A percentile compares a stretch with the other conserved stretches of the same genome.
Evolutionary conservation across 2,329 filamentous ascomycete species (phyloP).

Genomic region (Hysterium pulicare): DNA sequence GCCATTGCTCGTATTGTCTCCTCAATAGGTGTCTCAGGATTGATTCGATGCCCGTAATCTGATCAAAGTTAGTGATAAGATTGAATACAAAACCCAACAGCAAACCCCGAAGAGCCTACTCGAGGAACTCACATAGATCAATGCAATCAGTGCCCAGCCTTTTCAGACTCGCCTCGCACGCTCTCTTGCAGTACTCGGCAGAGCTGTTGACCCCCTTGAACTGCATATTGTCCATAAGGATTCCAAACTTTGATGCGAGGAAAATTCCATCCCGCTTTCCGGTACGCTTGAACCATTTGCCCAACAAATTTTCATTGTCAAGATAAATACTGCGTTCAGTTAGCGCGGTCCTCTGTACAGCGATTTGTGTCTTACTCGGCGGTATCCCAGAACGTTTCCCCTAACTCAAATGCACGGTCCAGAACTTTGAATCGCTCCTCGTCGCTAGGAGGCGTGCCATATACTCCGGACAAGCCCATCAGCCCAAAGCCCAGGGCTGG

Average conservation of each 20-base stretch:
- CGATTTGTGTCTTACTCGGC: slow-evolving; percentile 16
- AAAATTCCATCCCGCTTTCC: slow-evolving; percentile 49
- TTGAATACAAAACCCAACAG: background rate
- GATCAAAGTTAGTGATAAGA: background rate
- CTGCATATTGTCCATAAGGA: slow-evolving; percentile 12
- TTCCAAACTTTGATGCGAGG: slow-evolving; percentile 46
- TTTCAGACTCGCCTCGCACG: slow-evolving; percentile 4
- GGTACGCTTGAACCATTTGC: slow-evolving; percentile 48
- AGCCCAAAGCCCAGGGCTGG: slow-evolving; percentile 18
- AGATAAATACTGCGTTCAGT: slow-evolving; percentile 33
- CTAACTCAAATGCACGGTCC: slow-evolving; percentile 20
- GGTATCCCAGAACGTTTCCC: slow-evolving; percentile 25
- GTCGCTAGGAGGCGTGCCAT: slow-evolving; percentile 13
- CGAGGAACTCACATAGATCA: slow-evolving; percentile 45
- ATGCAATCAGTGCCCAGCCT: slow-evolving; percentile 3
- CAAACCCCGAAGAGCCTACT: background rate
- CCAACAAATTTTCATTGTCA: slow-evolving; percentile 47
- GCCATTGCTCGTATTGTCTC: slow-evolving; percentile 47
- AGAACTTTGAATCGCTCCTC: slow-evolving; percentile 20
- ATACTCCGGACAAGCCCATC: slow-evolving; percentile 16
- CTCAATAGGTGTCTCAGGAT: slow-evolving; percentile 39
- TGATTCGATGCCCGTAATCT: slow-evolving; percentile 36
- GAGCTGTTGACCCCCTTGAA: background rate
- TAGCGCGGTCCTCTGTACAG: background rate
- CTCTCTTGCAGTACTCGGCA: slow-evolving; percentile 1